Base-by-base conservation (phyloP, 2,329 filamentous ascomycete species). In the Furcasterigmium furcatum region DNA sequence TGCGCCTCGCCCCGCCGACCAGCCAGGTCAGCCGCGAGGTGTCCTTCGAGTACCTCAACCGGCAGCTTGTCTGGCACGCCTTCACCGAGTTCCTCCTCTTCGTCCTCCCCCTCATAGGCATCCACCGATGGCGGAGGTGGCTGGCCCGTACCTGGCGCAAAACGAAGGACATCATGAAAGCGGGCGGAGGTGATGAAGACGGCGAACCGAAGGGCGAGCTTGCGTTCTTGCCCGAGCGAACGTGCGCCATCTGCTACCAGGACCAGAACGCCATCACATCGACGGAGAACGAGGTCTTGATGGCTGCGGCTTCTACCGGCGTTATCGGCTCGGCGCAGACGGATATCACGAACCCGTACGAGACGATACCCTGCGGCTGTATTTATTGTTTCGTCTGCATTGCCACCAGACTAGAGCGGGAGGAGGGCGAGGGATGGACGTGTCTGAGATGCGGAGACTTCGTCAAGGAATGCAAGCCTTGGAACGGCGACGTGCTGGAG, bases 31-130 rank as follows among this genome's bases (percentile, higher is more conserved):
- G 83, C 61, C 80, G 92, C 25, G 91, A 97, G 66, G 91, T 99
- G 21, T 95, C 89, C 1, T 97, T 99, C 62, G 94, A 99, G 68
- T 97, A 96, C 59, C 80, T 97, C 41, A 99, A 99, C 64, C 85
- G 94, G 40, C 94, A 99, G 68, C 82, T 99, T 10, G 94, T 99
- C 30, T 99, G 94, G 94, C 94, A 99, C 67, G 94, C 94, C n/a
- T 96, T 99, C 59, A 99, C 94, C 21, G 94, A 99, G 64, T 99
- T 99, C 58, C 74, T 99, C n/a, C 79, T 99, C 25, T 99, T 97
- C 64, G 80, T 97, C 16, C 76, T 99, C n/a, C 94, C 94, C 0
- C 78, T 99, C n/a, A 88, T 99, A 35, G 94, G 94, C 43, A 92
- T 99, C 55, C 86, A 88, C 58, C 82, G 91, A 53, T 99, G 94